These are phyloP conservation scores for Trichophyton verrucosum DNA, from an alignment of 2,329 filamentous ascomycete species.

Conservation along the genomic window DNA sequence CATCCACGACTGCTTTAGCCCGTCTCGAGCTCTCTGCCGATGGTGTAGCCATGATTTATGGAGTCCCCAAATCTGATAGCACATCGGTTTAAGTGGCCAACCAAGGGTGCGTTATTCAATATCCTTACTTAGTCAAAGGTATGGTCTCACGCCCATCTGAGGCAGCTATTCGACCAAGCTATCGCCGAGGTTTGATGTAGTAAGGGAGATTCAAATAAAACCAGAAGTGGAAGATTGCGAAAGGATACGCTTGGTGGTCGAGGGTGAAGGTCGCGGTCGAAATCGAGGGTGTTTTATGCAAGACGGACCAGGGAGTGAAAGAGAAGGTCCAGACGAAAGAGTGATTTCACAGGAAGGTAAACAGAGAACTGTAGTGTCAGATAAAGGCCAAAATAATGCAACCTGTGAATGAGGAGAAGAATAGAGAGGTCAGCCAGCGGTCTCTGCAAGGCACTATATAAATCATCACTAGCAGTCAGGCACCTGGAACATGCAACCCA, in stretches of 20 bases:
- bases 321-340: not conserved
- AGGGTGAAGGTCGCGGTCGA: not conserved
- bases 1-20: constrained; percentile 17
- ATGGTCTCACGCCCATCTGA: not conserved
- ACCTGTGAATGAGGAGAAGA: not conserved
- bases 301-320: not conserved
- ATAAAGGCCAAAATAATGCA: not conserved
- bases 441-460: not conserved
- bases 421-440: not conserved
- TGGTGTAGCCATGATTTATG: constrained; percentile 22
- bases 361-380: not conserved
- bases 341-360: not conserved
- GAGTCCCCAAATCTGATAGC: not conserved
- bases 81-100: not conserved
- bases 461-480: not conserved
- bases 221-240: not conserved
- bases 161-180: not conserved
- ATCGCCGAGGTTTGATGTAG: not conserved
- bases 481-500: not conserved
- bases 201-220: too few relatives aligned
- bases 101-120: not conserved
- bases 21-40: constrained; percentile 28
- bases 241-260: not conserved
- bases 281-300: not conserved
- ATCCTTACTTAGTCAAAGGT: not conserved